Evolutionary conservation across 805 yeast genomes (phyloP).

Genomic region (Candida endomychidarum): DNA sequence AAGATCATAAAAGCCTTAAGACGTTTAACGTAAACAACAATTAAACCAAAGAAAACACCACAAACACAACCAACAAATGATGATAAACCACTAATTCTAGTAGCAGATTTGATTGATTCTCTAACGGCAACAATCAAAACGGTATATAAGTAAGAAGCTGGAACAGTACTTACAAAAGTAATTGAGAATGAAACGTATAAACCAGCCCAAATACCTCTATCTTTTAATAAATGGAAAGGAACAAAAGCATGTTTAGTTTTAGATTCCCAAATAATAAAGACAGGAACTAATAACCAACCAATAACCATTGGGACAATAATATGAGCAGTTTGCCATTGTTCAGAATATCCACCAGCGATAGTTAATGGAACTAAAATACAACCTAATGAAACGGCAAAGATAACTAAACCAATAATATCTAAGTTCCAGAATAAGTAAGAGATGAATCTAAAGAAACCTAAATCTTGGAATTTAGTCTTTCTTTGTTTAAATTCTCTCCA

Average conservation of each 20-base stretch:
- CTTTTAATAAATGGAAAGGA: conserved; percentile 59
- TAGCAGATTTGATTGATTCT: conserved; percentile 62
- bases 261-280: conserved; percentile 58
- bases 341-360: conserved; percentile 61
- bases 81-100: conserved; percentile 58
- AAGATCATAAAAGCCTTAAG: conserved; percentile 58
- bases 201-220: conserved; percentile 74
- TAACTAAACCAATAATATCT: conserved; percentile 61
- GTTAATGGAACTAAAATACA: conserved; percentile 71
- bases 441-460: conserved; percentile 33
- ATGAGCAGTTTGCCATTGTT: conserved; percentile 58
- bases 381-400: conserved; percentile 56
- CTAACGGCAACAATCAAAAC: conserved; percentile 63
- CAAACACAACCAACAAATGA: conserved; percentile 62
- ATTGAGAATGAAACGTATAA: conserved; percentile 54
- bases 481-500: conserved; percentile 42
- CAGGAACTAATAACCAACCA: conserved; percentile 60
- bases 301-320: conserved; percentile 68
- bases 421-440: conserved; percentile 51
- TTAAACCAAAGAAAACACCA: conserved; percentile 57
- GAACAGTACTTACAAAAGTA: conserved; percentile 65
- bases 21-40: conserved; percentile 49
- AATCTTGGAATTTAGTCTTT: conserved; percentile 29
- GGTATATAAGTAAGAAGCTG: conserved; percentile 65
- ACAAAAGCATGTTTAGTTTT: conserved; percentile 59